These are phyloP conservation scores for Solanum piurae DNA, from an alignment of 257 asterid species.

Conservation along the genomic window DNA sequence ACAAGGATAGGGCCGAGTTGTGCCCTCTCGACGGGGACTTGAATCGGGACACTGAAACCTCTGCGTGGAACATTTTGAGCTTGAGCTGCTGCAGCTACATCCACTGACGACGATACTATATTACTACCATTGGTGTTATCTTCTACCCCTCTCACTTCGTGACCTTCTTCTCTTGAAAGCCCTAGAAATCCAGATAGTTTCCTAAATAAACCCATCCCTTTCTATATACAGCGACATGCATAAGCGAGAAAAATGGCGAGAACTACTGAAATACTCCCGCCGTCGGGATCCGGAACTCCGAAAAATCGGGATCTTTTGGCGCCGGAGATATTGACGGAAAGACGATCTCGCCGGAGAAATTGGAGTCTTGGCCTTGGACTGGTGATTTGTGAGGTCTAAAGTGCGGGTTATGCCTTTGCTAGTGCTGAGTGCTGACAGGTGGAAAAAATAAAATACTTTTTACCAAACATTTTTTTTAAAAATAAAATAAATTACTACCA, in stretches of 20 bases:
- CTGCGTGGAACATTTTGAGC: slow-evolving; percentile 42
- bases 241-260: neutral
- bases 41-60: slow-evolving; percentile 79
- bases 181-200: slow-evolving; percentile 49
- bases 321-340: neutral
- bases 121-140: slow-evolving; percentile 20
- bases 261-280: neutral
- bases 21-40: slow-evolving; percentile 51
- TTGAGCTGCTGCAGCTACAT: slow-evolving; percentile 11
- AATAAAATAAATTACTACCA: neutral
- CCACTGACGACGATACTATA: slow-evolving; percentile 9
- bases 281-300: neutral
- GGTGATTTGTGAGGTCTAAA: neutral
- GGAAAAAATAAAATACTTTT: neutral
- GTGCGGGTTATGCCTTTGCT: neutral
- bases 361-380: neutral
- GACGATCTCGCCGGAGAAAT: neutral
- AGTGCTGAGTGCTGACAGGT: neutral
- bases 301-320: neutral
- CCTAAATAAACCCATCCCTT: slow-evolving; percentile 46
- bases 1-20: slow-evolving; percentile 47
- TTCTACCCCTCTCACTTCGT: slow-evolving; percentile 13
- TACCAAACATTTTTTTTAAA: neutral
- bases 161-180: slow-evolving; percentile 45
- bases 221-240: neutral